A percentile compares a stretch with the other conserved stretches of the same genome.
phyloP scores from a whole-genome alignment of 2,329 filamentous ascomycete species.

The Rhinocladiella mackenziei region DNA sequence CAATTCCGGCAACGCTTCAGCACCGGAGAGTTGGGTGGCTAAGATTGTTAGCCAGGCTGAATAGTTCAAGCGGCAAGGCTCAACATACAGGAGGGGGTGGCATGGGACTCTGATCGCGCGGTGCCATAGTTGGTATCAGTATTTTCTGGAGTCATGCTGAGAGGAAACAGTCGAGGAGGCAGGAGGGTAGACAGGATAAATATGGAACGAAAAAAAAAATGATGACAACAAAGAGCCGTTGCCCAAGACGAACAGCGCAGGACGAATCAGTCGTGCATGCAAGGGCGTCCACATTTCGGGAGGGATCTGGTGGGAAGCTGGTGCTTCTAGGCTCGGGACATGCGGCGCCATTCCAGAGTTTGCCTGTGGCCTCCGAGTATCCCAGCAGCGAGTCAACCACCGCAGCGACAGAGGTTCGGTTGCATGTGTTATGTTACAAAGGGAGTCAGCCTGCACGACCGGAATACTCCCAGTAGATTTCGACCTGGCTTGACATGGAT shows the following conservation, averaged over 20 bases:
- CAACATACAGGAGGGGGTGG: constrained; percentile 28
- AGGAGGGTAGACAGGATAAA: constrained; percentile 20
- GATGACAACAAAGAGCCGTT: constrained; percentile 26
- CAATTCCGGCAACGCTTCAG: constrained; percentile 26
- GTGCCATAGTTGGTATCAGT: constrained; percentile 26
- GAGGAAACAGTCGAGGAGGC: constrained; percentile 15
- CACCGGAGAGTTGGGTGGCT: constrained; percentile 31
- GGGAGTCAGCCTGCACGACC: constrained; percentile 22
- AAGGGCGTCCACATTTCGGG: constrained; percentile 22
- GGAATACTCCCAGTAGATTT: too few species aligned
- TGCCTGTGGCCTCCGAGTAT: constrained; percentile 14
- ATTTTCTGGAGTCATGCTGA: constrained; percentile 26
- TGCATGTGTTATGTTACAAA: constrained; percentile 25
- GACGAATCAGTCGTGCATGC: constrained; percentile 28
- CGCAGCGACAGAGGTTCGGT: constrained; percentile 9
- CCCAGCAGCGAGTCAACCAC: constrained; percentile 8
- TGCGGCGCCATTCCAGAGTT: constrained; percentile 21
- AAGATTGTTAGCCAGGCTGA: constrained; percentile 16
- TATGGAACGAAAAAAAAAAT: constrained; percentile 26
- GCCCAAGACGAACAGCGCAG: constrained; percentile 24
- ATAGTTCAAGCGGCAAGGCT: constrained; percentile 5
- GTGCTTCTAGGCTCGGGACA: constrained; percentile 10
- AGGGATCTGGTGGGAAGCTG: constrained; percentile 25
- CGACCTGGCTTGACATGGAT: too few species aligned
- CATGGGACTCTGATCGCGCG: constrained; percentile 30